A percentile compares a stretch with the other conserved stretches of the same genome.
Evolutionary conservation across 1,139 yeast species (phyloP).

Genomic region (Yamadazyma songkhlaensis): DNA sequence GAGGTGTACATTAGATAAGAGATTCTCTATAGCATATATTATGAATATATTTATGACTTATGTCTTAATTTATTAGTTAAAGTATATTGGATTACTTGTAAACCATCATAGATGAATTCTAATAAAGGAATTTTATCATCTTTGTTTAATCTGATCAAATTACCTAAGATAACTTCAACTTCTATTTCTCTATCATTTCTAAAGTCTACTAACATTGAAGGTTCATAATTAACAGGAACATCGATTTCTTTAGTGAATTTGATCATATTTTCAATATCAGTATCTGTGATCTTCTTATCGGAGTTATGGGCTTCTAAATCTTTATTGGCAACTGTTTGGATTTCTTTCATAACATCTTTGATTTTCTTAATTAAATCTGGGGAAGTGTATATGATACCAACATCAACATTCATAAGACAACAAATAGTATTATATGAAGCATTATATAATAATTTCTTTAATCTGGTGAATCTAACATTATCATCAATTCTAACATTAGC

Average conservation of each 20-base stretch:
- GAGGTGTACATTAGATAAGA: too few relatives aligned
- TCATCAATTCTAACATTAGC: conserved; percentile 40
- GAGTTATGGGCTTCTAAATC: conserved; percentile 4
- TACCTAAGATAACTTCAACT: conserved; percentile 68
- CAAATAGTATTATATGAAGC: conserved; percentile 64
- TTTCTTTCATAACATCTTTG: conserved; percentile 63
- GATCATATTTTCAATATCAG: conserved; percentile 61
- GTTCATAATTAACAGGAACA: conserved; percentile 56
- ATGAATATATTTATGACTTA: not conserved
- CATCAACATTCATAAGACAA: conserved; percentile 51
- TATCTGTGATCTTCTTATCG: conserved; percentile 38
- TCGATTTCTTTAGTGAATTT: conserved; percentile 59
- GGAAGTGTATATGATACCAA: conserved; percentile 52
- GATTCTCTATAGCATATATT: too few relatives aligned
- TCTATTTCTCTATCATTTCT: conserved; percentile 71
- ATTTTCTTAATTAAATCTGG: conserved; percentile 49
- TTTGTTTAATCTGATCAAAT: conserved; percentile 33
- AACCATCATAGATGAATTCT: conserved; percentile 50
- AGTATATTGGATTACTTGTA: conserved; percentile 58
- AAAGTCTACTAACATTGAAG: conserved; percentile 73
- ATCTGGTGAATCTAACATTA: conserved; percentile 54
- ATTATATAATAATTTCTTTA: conserved; percentile 74
- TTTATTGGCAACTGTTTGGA: conserved; percentile 53
- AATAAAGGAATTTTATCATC: conserved; percentile 57
- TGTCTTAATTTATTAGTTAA: conserved; percentile 1